Conservation (phyloP, 2,329 filamentous ascomycete genomes). For the Claviceps purpurea region DNA sequence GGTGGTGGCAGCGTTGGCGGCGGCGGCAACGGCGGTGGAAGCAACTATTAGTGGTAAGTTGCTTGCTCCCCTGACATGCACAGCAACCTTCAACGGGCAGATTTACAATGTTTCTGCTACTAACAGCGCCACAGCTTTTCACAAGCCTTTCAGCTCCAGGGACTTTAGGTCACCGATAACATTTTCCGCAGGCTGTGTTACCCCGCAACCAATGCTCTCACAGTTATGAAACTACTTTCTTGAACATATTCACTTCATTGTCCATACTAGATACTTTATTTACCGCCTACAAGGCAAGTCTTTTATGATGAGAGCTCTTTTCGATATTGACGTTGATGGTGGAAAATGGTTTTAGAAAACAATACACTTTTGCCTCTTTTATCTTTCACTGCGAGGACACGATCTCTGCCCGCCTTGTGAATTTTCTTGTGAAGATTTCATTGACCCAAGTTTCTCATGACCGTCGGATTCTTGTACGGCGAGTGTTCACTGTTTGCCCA, state of each 20-base stretch:
- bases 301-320: background rate
- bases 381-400: too few species aligned
- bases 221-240: too few species aligned
- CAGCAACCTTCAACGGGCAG: slow-evolving; percentile 5
- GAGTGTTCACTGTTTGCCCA: too few species aligned
- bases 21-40: too few species aligned
- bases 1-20: background rate
- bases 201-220: background rate
- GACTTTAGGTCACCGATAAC: slow-evolving; percentile 3
- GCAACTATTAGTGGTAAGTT: background rate
- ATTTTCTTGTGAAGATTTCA: too few species aligned
- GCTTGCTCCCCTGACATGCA: slow-evolving; percentile 3
- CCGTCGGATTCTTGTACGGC: too few species aligned
- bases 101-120: background rate
- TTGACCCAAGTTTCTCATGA: too few species aligned
- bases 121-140: slow-evolving; percentile 1
- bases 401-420: too few species aligned
- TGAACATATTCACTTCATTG: slow-evolving; percentile 2
- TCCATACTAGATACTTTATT: background rate
- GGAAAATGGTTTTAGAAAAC: too few species aligned
- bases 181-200: background rate
- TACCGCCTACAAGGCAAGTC: background rate
- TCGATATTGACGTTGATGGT: background rate
- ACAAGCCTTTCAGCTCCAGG: background rate
- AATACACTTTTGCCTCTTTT: too few species aligned